Conservation (phyloP, 352 stramenopile genomes). For the Peronospora farinosa region DNA sequence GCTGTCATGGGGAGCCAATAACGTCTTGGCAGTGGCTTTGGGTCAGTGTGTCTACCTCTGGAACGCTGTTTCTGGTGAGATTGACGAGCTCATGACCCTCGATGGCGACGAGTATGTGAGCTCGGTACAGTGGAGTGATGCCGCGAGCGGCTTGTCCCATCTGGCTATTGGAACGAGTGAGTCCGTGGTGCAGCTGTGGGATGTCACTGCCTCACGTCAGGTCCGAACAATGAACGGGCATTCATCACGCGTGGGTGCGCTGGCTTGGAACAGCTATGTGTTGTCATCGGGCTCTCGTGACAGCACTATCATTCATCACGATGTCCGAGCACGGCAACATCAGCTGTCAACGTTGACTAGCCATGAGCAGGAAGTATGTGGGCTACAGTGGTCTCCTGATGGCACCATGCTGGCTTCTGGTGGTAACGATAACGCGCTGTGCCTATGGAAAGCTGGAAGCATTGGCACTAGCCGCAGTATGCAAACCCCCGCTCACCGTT, state of each 20-base stretch:
- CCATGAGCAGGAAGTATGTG: constrained; percentile 97
- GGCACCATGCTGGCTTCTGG: constrained; percentile 93
- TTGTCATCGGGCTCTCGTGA: constrained; percentile 93
- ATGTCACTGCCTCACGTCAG: constrained; percentile 89
- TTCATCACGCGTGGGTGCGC: constrained; percentile 87
- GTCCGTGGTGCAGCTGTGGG: constrained; percentile 95
- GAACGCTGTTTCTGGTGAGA: constrained; percentile 94
- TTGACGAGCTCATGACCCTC: constrained; percentile 90
- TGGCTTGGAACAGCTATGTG: constrained; percentile 94
- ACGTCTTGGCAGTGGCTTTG: constrained; percentile 96
- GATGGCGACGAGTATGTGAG: constrained; percentile 93
- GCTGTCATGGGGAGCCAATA: constrained; percentile 94
- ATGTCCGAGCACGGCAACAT: constrained; percentile 66
- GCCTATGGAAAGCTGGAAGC: constrained; percentile 92
- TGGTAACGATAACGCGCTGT: constrained; percentile 97
- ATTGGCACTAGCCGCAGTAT: constrained; percentile 54
- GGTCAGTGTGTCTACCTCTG: constrained; percentile 97
- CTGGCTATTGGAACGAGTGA: constrained; percentile 94
- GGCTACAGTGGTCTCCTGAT: constrained; percentile 94
- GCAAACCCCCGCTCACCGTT: constrained; percentile 56
- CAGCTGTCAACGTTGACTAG: constrained; percentile 87
- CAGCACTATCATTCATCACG: constrained; percentile 88
- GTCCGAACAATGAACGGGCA: constrained; percentile 92
- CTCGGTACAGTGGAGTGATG: constrained; percentile 93
- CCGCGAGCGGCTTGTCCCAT: constrained; percentile 60